Evolutionary conservation across 129 eudicot genomes (phyloP), one percentile per base, ranked within the genome.

Genomic region (Chrysanthemum seticuspe): DNA sequence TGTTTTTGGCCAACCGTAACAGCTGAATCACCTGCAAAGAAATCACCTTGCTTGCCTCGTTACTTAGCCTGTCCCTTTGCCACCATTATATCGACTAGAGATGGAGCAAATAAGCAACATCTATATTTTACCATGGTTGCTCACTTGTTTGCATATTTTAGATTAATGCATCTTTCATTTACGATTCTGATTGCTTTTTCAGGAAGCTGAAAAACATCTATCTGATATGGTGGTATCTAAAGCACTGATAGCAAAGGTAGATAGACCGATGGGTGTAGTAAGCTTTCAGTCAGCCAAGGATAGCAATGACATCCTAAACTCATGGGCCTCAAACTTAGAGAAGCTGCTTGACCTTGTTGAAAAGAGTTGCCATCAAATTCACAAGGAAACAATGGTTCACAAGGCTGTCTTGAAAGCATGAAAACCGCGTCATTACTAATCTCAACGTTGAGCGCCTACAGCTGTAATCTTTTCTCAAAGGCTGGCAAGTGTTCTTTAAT

Each of bases 321-420:
- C 96, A 25, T 93, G 98, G 98, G 85, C 98, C 12, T 74, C 44
- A 70, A 93, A 87, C 78, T 73, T 93, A 82, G 98, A 93, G 90
- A 93, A 90, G 88, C 80, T 93, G 60, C 92, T 87, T 29, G 98
- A 90, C 80, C 96, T 89, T 60, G 97, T 93, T 21, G 98, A 93
- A 84, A 93, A 93, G 81, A 94, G 98, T 76, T 94, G 98, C 83
- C 98, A 90, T 71, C 98, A 94, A 75, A 94, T 94, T 56, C 98
- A 93, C 78, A 90, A 93, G 89, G 98, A 93, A 79, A 90, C 96
- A 13, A 93, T 93, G 98, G 88, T 93, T 64, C 98, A 89, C 86
- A 89, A 93, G 81, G 88, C 88, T 19, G 92, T 85, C 19, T 65
- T 89, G 25, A 85, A 80, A 73, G 82, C 74, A 58, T 87, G 68